Conservation (phyloP, 140 eudicot species). For the Ambrosia hybrid region DNA sequence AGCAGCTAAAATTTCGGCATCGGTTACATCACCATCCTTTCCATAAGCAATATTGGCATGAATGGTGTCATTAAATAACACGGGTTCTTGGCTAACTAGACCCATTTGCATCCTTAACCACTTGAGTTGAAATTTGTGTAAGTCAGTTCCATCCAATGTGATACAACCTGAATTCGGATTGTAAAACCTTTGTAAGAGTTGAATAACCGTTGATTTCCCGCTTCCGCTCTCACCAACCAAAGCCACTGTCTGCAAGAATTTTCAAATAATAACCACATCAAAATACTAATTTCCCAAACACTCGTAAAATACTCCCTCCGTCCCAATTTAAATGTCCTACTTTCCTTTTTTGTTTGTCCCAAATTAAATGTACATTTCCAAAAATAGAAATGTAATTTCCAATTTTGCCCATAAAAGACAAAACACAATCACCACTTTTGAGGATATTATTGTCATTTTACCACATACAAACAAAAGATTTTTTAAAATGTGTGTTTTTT, state of each 20-base stretch:
- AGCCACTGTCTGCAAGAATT: conserved; percentile 65
- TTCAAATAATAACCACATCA: too few relatives aligned
- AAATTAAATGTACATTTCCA: too few relatives aligned
- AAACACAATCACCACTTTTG: too few relatives aligned
- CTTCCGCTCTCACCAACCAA: conserved; percentile 88
- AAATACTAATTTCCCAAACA: too few relatives aligned
- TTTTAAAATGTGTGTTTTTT: too few relatives aligned
- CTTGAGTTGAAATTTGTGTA: conserved; percentile 58
- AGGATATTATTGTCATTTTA: too few relatives aligned
- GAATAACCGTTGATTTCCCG: conserved; percentile 79
- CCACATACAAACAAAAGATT: too few relatives aligned
- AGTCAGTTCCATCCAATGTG: conserved; percentile 58
- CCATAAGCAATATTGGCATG: conserved; percentile 83
- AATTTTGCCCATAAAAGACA: too few relatives aligned
- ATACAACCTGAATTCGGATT: conserved; percentile 61
- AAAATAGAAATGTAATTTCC: too few relatives aligned
- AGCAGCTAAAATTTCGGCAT: conserved; percentile 70
- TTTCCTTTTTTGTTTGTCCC: too few relatives aligned
- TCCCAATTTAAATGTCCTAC: too few relatives aligned
- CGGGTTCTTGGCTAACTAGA: conserved; percentile 84
- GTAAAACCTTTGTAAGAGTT: conserved; percentile 71
- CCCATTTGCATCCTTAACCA: conserved; percentile 88
- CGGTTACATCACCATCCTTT: conserved; percentile 73
- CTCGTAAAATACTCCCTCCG: too few relatives aligned
- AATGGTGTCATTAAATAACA: conserved; percentile 72